Conservation (phyloP, 345 rosid species). For the Dimocarpus longan region DNA sequence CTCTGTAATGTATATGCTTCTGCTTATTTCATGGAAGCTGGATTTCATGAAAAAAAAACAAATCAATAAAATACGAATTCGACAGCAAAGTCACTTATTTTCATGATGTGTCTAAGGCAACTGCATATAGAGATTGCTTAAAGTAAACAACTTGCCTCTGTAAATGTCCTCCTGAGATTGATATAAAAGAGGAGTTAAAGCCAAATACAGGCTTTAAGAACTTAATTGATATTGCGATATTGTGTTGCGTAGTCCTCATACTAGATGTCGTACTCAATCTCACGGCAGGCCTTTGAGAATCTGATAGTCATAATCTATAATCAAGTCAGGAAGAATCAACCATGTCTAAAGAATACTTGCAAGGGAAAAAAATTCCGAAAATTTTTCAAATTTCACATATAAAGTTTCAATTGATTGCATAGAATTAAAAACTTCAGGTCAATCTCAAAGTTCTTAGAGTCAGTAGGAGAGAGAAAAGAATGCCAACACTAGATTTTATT, state of each 20-base stretch:
- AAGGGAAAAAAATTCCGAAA: neutral
- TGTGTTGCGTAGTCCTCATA: conserved; percentile 64
- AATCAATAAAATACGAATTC: neutral
- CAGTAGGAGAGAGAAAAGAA: neutral
- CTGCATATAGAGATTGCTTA: conserved; percentile 5
- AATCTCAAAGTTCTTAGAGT: conserved; percentile 3
- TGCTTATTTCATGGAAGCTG: conserved; percentile 76
- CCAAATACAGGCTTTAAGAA: conserved; percentile 85
- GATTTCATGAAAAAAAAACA: conserved; percentile 11
- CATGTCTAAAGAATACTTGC: neutral
- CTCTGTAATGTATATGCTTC: conserved; percentile 61
- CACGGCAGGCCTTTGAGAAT: conserved; percentile 80
- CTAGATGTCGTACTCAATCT: conserved; percentile 67
- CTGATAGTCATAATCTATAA: conserved; percentile 42
- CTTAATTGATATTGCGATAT: conserved; percentile 58
- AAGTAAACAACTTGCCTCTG: conserved; percentile 58
- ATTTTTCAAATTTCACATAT: neutral
- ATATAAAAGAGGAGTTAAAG: conserved; percentile 73
- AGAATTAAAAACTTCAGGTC: neutral
- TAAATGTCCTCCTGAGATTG: conserved; percentile 78
- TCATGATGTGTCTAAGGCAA: neutral
- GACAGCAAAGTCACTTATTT: neutral
- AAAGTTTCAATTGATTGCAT: neutral
- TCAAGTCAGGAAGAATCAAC: conserved; percentile 14
- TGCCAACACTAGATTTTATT: neutral